These are phyloP conservation scores for Gossypium davidsonii DNA, from an alignment of 441 rosid genomes.

Conservation along the genomic window DNA sequence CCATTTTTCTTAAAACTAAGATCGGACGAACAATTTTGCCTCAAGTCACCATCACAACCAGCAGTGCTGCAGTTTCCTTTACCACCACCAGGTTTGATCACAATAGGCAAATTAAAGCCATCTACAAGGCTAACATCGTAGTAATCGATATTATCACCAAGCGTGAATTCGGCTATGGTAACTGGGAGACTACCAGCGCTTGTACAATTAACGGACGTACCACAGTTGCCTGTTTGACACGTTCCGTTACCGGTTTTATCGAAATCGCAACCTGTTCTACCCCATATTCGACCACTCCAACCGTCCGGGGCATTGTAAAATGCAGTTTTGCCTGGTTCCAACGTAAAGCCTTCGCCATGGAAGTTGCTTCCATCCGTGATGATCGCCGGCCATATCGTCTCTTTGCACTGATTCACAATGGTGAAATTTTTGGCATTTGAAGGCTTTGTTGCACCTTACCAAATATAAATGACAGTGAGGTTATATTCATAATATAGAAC, in stretches of 20 bases:
- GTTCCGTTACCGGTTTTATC: slow-evolving; percentile 27
- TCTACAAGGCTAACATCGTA: slow-evolving; percentile 61
- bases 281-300: slow-evolving; percentile 73
- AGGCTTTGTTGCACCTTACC: slow-evolving; percentile 20
- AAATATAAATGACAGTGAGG: not conserved
- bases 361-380: slow-evolving; percentile 21
- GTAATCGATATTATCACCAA: slow-evolving; percentile 36
- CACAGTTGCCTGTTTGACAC: slow-evolving; percentile 55
- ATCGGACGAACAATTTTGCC: slow-evolving; percentile 37
- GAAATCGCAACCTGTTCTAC: slow-evolving; percentile 49
- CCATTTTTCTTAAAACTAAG: slow-evolving; percentile 29
- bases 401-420: slow-evolving; percentile 45
- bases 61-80: slow-evolving; percentile 48
- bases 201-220: slow-evolving; percentile 38
- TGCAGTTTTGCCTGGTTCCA: slow-evolving; percentile 34
- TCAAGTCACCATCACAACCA: slow-evolving; percentile 55
- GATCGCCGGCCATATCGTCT: slow-evolving; percentile 56
- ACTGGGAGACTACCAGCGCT: slow-evolving; percentile 40
- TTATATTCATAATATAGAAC: not conserved
- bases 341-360: slow-evolving; percentile 27
- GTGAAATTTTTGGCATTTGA: slow-evolving; percentile 38
- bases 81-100: slow-evolving; percentile 31
- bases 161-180: slow-evolving; percentile 50
- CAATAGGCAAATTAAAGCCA: slow-evolving; percentile 53
- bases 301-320: slow-evolving; percentile 24